Conservation (phyloP, 805 yeast species). For the Kuraishia ogatae region DNA sequence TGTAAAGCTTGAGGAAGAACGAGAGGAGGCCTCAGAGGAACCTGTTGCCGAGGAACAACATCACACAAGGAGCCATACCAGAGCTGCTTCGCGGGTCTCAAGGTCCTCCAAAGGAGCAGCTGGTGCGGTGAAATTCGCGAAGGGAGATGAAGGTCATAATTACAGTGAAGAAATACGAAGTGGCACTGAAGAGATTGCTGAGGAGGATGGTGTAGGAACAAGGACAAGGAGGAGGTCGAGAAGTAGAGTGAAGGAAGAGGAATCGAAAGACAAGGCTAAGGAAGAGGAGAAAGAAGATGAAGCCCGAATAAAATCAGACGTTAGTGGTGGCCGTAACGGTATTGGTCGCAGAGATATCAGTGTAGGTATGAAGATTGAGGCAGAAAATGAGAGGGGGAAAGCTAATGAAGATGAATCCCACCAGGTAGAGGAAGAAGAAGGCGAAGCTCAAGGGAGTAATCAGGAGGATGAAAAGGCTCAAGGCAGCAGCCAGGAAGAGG, state of each 20-base stretch:
- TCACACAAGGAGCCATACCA: slow-evolving; percentile 3
- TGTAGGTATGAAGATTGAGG: not conserved
- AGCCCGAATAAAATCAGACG: not conserved
- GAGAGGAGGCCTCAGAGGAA: slow-evolving; percentile 5
- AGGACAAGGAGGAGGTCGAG: slow-evolving; percentile 3
- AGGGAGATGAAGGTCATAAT: slow-evolving; percentile 9
- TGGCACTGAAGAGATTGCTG: slow-evolving; percentile 6
- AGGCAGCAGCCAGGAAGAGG: slow-evolving; percentile 5
- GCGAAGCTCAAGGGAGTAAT: no score
- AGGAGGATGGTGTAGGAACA: slow-evolving; percentile 6
- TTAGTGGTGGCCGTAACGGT: not conserved
- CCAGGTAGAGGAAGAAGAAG: slow-evolving; percentile 7
- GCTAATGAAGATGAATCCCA: not conserved
- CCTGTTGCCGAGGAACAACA: slow-evolving; percentile 4
- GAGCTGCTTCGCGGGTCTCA: not conserved
- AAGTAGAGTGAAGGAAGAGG: slow-evolving; percentile 4
- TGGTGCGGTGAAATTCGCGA: not conserved
- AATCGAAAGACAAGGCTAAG: slow-evolving; percentile 5
- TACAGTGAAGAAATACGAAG: slow-evolving; percentile 3
- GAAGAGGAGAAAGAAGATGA: slow-evolving; percentile 5
- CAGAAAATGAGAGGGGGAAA: not conserved
- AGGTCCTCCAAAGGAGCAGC: not conserved
- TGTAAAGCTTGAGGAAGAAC: slow-evolving; percentile 3
- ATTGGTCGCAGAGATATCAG: not conserved
- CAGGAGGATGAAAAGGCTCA: not conserved